Conservation (phyloP, 2,329 filamentous ascomycete genomes). For the Cordyceps tenuipes region DNA sequence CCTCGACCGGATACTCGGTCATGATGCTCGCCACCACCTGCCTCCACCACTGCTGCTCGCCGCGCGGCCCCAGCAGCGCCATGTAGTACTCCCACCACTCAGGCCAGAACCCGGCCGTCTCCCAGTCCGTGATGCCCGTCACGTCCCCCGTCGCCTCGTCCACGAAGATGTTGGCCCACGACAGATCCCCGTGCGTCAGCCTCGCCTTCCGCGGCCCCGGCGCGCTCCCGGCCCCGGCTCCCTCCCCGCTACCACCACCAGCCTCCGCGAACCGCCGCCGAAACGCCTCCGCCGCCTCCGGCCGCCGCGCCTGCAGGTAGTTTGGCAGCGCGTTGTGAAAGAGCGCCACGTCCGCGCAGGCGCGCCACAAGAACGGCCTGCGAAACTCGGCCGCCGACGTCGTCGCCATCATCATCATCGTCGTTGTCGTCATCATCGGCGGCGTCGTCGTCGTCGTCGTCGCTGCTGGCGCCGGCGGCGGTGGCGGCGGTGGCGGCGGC, state of each 20-base stretch:
- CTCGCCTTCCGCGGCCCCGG: background rate
- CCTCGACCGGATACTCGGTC: constrained; percentile 4
- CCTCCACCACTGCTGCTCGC: constrained; percentile 13
- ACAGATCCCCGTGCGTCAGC: constrained; percentile 27
- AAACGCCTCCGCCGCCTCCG: constrained; percentile 12
- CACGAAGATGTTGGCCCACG: constrained; percentile 25
- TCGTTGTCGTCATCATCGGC: background rate
- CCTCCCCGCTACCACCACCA: background rate
- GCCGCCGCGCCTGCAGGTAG: constrained; percentile 11
- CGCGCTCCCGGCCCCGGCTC: too few relatives aligned
- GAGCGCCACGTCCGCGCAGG: constrained; percentile 12
- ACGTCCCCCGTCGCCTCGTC: constrained; percentile 32
- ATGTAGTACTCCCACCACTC: constrained; percentile 18
- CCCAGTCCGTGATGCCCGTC: constrained; percentile 52
- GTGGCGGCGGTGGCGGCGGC: background rate
- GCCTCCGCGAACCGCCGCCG: constrained; percentile 2
- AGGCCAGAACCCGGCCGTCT: constrained; percentile 18
- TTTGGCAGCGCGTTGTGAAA: constrained; percentile 15
- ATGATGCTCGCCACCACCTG: constrained; percentile 7
- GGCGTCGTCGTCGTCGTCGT: too few relatives aligned
- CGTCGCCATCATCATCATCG: background rate
- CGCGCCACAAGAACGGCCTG: constrained; percentile 11
- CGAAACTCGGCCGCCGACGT: constrained; percentile 1
- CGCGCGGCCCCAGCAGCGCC: constrained; percentile 14
- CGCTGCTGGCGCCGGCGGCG: background rate